Conservation (phyloP, 2,329 filamentous ascomycete species). For the Ophiostoma pallidulum region DNA sequence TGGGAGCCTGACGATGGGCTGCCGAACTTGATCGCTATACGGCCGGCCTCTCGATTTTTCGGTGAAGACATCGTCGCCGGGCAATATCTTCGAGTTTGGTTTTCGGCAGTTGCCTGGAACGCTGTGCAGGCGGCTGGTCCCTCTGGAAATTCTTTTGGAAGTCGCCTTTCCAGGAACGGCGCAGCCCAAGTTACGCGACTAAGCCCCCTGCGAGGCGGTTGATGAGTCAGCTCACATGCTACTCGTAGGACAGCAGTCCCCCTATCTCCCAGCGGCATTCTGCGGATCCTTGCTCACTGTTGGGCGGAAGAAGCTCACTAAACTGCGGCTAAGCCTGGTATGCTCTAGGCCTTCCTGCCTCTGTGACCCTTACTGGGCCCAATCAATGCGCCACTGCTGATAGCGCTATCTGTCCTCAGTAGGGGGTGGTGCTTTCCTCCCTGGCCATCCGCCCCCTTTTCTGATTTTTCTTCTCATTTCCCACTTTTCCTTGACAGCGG, state of each 20-base stretch:
- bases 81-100: too few species aligned
- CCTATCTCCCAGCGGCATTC: background rate
- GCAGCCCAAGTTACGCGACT: too few species aligned
- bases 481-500: background rate
- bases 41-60: constrained; percentile 24
- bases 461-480: constrained; percentile 11
- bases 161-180: too few species aligned
- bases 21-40: constrained; percentile 43
- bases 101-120: too few species aligned
- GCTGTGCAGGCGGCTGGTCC: background rate
- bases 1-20: constrained; percentile 10
- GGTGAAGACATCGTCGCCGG: constrained; percentile 30
- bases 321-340: constrained; percentile 11
- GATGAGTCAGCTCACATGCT: too few species aligned
- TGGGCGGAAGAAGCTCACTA: constrained; percentile 4
- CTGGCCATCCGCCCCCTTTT: constrained; percentile 8
- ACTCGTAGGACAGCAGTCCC: too few species aligned
- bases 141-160: too few species aligned
- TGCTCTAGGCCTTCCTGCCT: constrained; percentile 9
- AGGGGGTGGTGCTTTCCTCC: background rate
- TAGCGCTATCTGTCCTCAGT: constrained; percentile 7
- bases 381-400: constrained; percentile 1
- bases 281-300: background rate
- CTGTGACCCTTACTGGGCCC: constrained; percentile 3
- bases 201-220: too few species aligned